These are phyloP conservation scores for Lantana camara DNA, from an alignment of 257 asterid genomes.

Conservation along the genomic window DNA sequence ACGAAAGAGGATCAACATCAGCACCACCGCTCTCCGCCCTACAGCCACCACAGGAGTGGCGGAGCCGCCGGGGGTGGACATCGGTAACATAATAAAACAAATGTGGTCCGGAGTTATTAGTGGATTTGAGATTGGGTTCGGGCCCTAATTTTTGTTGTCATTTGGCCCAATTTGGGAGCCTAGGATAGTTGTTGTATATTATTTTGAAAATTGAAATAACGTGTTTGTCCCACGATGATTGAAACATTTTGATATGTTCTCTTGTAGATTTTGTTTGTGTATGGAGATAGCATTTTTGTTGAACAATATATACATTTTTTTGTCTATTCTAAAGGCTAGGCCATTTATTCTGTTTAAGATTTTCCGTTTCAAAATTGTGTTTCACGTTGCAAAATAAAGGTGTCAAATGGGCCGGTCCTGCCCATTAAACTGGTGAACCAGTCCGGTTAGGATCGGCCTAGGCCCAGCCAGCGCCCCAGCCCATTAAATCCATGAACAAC, in stretches of 20 bases:
- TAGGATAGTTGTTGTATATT: neutral
- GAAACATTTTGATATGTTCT: neutral
- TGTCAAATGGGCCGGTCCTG: too few species aligned
- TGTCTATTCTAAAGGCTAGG: too few species aligned
- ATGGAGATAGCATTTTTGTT: too few species aligned
- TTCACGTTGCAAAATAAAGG: too few species aligned
- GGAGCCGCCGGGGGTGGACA: slow-evolving; percentile 26
- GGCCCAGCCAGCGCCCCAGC: too few species aligned
- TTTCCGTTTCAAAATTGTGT: too few species aligned
- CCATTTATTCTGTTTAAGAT: too few species aligned
- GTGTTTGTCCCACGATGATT: neutral
- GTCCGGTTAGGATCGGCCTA: too few species aligned
- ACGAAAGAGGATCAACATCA: neutral
- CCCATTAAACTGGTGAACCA: too few species aligned
- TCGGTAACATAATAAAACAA: neutral
- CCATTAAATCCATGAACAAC: too few species aligned
- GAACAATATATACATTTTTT: too few species aligned
- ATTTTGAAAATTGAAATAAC: neutral
- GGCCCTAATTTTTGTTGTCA: slow-evolving; percentile 10
- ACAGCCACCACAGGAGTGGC: slow-evolving; percentile 26
- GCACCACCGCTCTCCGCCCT: slow-evolving; percentile 32
- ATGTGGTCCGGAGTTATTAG: slow-evolving; percentile 29
- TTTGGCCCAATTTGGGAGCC: slow-evolving; percentile 19
- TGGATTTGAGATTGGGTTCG: slow-evolving; percentile 4
- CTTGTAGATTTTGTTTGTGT: neutral